phyloP scores from a whole-genome alignment of 2,329 filamentous ascomycete species.

The Botrytis porri region DNA sequence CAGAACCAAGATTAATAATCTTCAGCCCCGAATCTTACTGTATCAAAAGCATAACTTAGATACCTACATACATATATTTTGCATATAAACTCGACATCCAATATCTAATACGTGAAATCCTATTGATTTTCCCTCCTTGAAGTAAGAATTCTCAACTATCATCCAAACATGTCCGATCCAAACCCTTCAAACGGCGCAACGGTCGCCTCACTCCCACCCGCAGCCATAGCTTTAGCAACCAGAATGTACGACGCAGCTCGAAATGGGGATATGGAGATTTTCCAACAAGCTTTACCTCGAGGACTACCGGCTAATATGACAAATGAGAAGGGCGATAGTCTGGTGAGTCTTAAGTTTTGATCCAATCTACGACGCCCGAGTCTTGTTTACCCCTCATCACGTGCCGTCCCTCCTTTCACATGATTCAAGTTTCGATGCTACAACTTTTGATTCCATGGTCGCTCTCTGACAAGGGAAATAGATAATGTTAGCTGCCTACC shows the following conservation, averaged over 20 bases:
- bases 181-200: neutral
- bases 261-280: conserved; percentile 53
- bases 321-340: conserved; percentile 70
- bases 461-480: conserved; percentile 32
- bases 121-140: neutral
- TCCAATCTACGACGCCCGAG: neutral
- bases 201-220: conserved; percentile 49
- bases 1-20: conserved; percentile 7
- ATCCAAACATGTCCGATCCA: neutral
- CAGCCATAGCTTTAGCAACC: conserved; percentile 62
- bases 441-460: neutral
- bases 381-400: neutral
- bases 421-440: neutral
- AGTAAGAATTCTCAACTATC: neutral
- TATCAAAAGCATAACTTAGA: neutral
- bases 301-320: conserved; percentile 68
- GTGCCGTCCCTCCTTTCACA: neutral
- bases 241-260: conserved; percentile 67
- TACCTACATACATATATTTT: neutral
- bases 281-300: conserved; percentile 61
- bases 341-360: conserved; percentile 45
- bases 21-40: neutral
- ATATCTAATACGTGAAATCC: neutral
- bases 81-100: neutral
- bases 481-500: conserved; percentile 72